Evolutionary conservation across 2,329 filamentous ascomycete species (phyloP).

Genomic region (Lithohypha guttulata): DNA sequence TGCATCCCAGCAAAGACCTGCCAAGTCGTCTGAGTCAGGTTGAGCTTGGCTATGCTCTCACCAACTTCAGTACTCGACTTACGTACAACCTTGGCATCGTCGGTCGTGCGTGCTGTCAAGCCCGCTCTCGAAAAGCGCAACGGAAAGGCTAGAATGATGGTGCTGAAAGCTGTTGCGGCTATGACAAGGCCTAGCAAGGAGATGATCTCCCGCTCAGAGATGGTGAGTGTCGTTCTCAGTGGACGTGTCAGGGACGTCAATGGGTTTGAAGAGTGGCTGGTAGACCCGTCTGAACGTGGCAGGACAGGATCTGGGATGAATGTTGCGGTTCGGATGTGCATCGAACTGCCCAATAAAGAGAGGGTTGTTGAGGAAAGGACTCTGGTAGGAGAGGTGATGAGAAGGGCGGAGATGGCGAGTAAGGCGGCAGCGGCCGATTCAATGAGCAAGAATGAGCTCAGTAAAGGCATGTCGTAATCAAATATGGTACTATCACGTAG

Average conservation of each 20-base stretch:
- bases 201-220: conserved; percentile 14
- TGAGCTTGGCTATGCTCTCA: conserved; percentile 16
- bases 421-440: conserved; percentile 15
- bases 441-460: conserved; percentile 18
- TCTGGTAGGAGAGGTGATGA: conserved; percentile 13
- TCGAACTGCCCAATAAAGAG: conserved; percentile 19
- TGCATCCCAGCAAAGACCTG: conserved; percentile 15
- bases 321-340: conserved; percentile 16
- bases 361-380: conserved; percentile 18
- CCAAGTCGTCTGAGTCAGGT: conserved; percentile 17
- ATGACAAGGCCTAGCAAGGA: conserved; percentile 16
- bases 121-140: conserved; percentile 13
- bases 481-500: too few species aligned
- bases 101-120: not conserved
- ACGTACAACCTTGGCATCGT: not conserved
- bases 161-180: conserved; percentile 11
- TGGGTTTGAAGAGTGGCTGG: not conserved
- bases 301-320: conserved; percentile 13
- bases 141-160: conserved; percentile 15
- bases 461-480: conserved; percentile 18
- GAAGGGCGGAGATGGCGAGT: conserved; percentile 15
- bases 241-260: conserved; percentile 4
- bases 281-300: not conserved
- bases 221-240: not conserved
- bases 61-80: conserved; percentile 9